Evolutionary conservation across 805 yeast species (phyloP).

Genomic region (Cyberlindnera maclurae): DNA sequence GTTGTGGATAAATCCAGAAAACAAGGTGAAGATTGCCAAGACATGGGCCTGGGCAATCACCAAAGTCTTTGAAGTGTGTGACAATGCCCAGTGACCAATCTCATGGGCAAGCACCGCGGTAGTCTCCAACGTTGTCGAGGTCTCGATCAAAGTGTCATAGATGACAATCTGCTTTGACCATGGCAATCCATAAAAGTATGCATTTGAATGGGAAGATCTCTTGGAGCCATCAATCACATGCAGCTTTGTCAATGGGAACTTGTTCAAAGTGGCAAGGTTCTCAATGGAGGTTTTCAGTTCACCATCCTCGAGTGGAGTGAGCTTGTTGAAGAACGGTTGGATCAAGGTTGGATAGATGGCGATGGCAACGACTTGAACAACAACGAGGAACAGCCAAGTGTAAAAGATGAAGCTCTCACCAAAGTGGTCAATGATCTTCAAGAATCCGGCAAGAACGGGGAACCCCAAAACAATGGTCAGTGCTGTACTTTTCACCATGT

Average conservation of each 20-base stretch:
- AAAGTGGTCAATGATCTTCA: constrained; percentile 73
- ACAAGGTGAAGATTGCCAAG: constrained; percentile 59
- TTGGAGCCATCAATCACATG: constrained; percentile 95
- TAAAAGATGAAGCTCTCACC: constrained; percentile 81
- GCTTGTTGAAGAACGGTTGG: constrained; percentile 88
- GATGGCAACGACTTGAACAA: constrained; percentile 65
- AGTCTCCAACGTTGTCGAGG: constrained; percentile 69
- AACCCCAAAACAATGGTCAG: constrained; percentile 56
- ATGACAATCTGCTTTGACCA: constrained; percentile 95
- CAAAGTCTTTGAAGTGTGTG: constrained; percentile 78
- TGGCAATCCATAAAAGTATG: constrained; percentile 93
- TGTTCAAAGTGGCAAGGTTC: constrained; percentile 61
- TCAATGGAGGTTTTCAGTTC: constrained; percentile 79
- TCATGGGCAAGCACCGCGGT: constrained; percentile 98
- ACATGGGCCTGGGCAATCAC: constrained; percentile 57
- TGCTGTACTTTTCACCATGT: constrained; percentile 52
- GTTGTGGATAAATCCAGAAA: constrained; percentile 77
- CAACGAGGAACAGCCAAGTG: constrained; percentile 63
- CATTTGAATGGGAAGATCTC: constrained; percentile 94
- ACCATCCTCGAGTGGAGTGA: constrained; percentile 85
- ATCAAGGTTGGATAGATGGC: constrained; percentile 79
- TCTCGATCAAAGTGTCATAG: constrained; percentile 83
- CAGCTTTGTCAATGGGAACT: constrained; percentile 81
- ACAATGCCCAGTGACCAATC: constrained; percentile 94
- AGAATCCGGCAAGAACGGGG: constrained; percentile 66